A percentile compares a stretch with the other conserved stretches of the same genome.
Evolutionary conservation across 805 yeast species (phyloP).

Genomic region (Saturnispora silvae): DNA sequence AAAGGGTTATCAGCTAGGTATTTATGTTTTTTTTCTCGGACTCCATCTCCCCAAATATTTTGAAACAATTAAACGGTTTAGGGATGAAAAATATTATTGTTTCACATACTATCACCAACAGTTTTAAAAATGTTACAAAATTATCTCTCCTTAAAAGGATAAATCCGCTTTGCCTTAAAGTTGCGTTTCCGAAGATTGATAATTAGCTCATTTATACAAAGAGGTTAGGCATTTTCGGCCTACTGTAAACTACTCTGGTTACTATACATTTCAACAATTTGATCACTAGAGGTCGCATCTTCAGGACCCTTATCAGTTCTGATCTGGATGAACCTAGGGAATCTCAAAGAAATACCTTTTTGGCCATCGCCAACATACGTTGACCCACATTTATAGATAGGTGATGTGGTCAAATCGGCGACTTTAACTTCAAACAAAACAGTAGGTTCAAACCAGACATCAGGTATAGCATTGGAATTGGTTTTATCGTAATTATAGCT

Average conservation of each 20-base stretch:
- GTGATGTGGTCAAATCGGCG: constrained; percentile 85
- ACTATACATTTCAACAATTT: constrained; percentile 75
- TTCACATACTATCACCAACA: too few relatives aligned
- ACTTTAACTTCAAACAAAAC: constrained; percentile 78
- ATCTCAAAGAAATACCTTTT: constrained; percentile 77
- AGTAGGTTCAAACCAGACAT: constrained; percentile 92
- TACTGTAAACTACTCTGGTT: constrained; percentile 41
- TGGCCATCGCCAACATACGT: constrained; percentile 42
- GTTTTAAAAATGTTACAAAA: too few relatives aligned
- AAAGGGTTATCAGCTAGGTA: too few relatives aligned
- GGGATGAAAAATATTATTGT: too few relatives aligned
- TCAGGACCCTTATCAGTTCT: constrained; percentile 81
- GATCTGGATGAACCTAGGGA: constrained; percentile 75
- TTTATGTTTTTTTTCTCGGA: too few relatives aligned
- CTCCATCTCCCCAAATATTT: too few relatives aligned
- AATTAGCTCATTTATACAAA: too few relatives aligned
- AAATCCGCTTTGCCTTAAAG: too few relatives aligned
- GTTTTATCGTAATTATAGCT: constrained; percentile 54
- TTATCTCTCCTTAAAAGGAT: too few relatives aligned
- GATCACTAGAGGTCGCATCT: constrained; percentile 80
- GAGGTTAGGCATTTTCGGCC: too few relatives aligned
- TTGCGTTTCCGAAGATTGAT: too few relatives aligned
- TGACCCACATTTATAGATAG: constrained; percentile 81
- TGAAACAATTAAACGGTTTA: too few relatives aligned
- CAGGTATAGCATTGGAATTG: constrained; percentile 65